Base-by-base conservation (phyloP, 2,329 filamentous ascomycete genomes). In the Neonectria magnoliae region DNA sequence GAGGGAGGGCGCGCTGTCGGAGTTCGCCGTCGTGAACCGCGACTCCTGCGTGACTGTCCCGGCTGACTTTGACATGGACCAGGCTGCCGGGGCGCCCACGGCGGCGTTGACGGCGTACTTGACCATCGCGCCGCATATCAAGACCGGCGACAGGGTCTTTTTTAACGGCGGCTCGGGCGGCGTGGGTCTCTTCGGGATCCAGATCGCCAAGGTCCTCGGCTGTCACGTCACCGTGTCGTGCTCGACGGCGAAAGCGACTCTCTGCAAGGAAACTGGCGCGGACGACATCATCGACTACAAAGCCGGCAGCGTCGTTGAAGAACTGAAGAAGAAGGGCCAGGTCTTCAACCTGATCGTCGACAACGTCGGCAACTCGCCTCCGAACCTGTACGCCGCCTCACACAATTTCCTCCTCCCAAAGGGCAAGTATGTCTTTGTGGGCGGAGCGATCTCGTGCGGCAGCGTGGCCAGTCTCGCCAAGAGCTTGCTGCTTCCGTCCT, bases 161-260 rank as follows among this genome's bases (percentile, higher is more conserved):
- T 85, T 92, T 73, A 91, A 91, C 64, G 89, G 88, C 6, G 88
- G 88, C 0, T 88, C 85, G 0, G 90, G 90, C 2, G 90, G 90
- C 1, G 84, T 83, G 1, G 90, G 90, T 1, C 82, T 84, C 0
- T 90, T 84, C 64, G 85, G 82, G 0, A 87, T 92, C 51, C 90
- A 92, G 72, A 83, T 91, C 25, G 89, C 88, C 8, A 91, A 91
- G 71, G 78, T 81, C 0, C 69, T 88, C 4, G 89, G 88, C 0
- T 89, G 86, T 59, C 81, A 85, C 60, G 89, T 92, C 16, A 88
- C 86, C 0, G 82, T 83, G 0, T 84, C 85, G 1, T 91, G 89
- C 72, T 91, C 89, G 16, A 84, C 83, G 0, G 75, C 76, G 3
- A 92, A 92, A 71, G 78, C 84, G 0, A 81, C 86, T 20, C 75